Base-by-base conservation (phyloP, 768 basidiomycete species). In the Suillus placidus region DNA sequence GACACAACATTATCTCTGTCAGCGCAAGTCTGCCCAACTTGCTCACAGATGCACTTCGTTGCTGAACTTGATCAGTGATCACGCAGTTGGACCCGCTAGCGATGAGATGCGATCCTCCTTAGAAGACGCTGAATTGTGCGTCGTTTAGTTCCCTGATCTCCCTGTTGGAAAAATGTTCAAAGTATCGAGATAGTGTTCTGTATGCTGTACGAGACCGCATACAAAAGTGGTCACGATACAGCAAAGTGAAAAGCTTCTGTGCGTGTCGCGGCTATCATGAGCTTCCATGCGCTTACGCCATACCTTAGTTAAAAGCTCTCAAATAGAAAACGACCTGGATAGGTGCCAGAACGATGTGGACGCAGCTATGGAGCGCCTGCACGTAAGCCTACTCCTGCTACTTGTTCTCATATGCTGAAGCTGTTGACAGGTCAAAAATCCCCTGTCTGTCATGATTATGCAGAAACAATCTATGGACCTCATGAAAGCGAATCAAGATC, bases 261-360 rank as follows among this genome's bases (percentile, higher is more conserved):
- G 63, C 71, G 82, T 65, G 23, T 30, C 43, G 9, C 20, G 51
- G 63, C 51, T 51, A 37, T 10, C 40, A 20, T 1, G 43, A 38
- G 38, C 4, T 38, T 54, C 40, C 62, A 10, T 63, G 26, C 18
- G n/a, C 5, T 43, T 18, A 54, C 3, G 45, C 30, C 34, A 18
- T 68, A 23, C 26, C 34, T 5, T 43, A 87, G 86, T 83, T 37
- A 84, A 79, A 62, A 81, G 74, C 34, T 71, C 72, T 2, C 83
- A 84, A 26, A 85, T 87, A 43, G 80, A 76, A 60, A 74, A 80
- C n/a, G 80, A 80, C 7, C 77, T 87, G 43, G 80, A 82, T 49
- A 73, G 71, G 61, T 86, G 81, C 65, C 71, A 80, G 42, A 70
- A 71, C 18, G 83, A 86, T 23, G 73, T 87, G 35, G 73, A 82